Conservation (phyloP, 192 early-diverging fungal species). For the Mycoemilia scoparia region DNA sequence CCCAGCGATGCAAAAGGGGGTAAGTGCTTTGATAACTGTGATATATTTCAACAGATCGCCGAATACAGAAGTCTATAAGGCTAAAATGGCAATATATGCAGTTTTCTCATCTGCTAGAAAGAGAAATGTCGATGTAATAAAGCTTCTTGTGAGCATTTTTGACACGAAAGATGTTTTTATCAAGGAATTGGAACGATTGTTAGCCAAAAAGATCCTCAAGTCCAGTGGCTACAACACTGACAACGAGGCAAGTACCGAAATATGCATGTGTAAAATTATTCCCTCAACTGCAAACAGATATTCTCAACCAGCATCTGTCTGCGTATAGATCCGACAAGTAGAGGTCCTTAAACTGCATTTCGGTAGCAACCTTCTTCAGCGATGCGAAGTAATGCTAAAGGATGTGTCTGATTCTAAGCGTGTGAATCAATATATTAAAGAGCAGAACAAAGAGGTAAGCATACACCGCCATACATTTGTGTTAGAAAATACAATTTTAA, state of each 20-base stretch:
- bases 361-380: slow-evolving; percentile 36
- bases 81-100: too few species aligned
- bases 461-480: slow-evolving; percentile 1
- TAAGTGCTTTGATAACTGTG: too few species aligned
- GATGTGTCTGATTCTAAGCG: slow-evolving; percentile 58
- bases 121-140: slow-evolving; percentile 40
- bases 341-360: slow-evolving; percentile 61
- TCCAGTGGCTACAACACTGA: slow-evolving; percentile 29
- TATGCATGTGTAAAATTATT: too few species aligned
- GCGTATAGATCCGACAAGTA: slow-evolving; percentile 38
- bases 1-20: slow-evolving; percentile 36
- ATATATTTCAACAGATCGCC: too few species aligned
- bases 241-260: slow-evolving; percentile 30
- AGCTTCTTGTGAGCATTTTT: slow-evolving; percentile 47
- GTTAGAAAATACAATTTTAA: background rate
- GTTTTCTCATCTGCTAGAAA: slow-evolving; percentile 9
- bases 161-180: slow-evolving; percentile 50
- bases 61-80: slow-evolving; percentile 1
- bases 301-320: too few species aligned
- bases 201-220: slow-evolving; percentile 33
- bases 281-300: too few species aligned
- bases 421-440: slow-evolving; percentile 32
- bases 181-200: slow-evolving; percentile 42
- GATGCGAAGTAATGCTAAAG: slow-evolving; percentile 66
- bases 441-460: background rate